Conservation (phyloP, 1,284 basidiomycete species). For the Ustanciosporium gigantosporum region DNA sequence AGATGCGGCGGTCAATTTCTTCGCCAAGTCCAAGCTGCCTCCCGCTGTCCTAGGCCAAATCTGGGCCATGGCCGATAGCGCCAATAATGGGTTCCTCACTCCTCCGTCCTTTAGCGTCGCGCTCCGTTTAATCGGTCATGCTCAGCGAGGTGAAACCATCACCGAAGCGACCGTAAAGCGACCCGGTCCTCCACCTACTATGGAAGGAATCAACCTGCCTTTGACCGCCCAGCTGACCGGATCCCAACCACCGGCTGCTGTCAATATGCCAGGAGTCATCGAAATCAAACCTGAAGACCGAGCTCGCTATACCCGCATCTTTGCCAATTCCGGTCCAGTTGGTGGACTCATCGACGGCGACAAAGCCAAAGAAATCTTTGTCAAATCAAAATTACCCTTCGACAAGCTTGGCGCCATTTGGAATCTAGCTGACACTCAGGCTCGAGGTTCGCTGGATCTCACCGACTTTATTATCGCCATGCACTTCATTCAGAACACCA, state of each 20-base stretch:
- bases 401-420: constrained; percentile 93
- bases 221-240: constrained; percentile 24
- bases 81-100: constrained; percentile 64
- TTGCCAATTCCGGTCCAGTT: constrained; percentile 53
- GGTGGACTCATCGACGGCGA: constrained; percentile 68
- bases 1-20: constrained; percentile 57
- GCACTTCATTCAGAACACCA: constrained; percentile 84
- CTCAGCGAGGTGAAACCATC: constrained; percentile 80
- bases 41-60: constrained; percentile 75
- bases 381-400: constrained; percentile 86
- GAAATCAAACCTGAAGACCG: constrained; percentile 56
- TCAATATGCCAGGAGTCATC: constrained; percentile 36
- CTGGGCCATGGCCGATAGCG: constrained; percentile 88
- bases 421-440: constrained; percentile 92
- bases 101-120: constrained; percentile 71
- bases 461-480: constrained; percentile 95
- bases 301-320: constrained; percentile 59
- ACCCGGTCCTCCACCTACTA: constrained; percentile 76
- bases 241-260: constrained; percentile 5
- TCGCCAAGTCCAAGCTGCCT: constrained; percentile 54
- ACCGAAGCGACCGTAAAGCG: constrained; percentile 61
- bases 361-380: constrained; percentile 87
- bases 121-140: constrained; percentile 85
- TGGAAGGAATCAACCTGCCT: constrained; percentile 72
- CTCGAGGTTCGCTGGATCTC: constrained; percentile 83